Percentiles rank a stretch among this genome's conserved stretches.
Evolutionary conservation across 2,329 filamentous ascomycete species (phyloP).

Genomic region (Colletotrichum gigasporum): DNA sequence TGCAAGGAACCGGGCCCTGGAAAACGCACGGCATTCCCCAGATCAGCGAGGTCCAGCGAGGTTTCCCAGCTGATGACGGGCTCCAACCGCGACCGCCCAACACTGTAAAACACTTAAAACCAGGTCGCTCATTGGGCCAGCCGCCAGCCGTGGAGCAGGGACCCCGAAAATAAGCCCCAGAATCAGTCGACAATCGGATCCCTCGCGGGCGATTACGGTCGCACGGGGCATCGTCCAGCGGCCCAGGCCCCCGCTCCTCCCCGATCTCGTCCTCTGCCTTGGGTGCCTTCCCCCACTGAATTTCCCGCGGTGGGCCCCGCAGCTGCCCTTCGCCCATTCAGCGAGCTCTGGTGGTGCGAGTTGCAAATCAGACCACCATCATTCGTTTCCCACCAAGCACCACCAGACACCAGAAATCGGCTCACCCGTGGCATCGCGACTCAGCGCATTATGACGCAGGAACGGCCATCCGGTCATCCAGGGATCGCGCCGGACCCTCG

Average conservation of each 20-base stretch:
- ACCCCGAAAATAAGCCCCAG: background rate
- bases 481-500: background rate
- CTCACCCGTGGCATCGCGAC: background rate
- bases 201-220: conserved; percentile 1
- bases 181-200: conserved; percentile 17
- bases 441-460: conserved; percentile 31
- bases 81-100: background rate
- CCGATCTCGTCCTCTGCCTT: background rate
- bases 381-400: conserved; percentile 5
- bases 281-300: background rate
- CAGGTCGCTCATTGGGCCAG: too few relatives aligned
- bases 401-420: conserved; percentile 3
- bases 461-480: background rate
- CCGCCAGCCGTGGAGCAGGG: background rate
- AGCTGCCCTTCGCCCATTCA: background rate
- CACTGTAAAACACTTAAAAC: too few relatives aligned
- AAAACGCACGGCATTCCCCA: background rate
- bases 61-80: too few relatives aligned
- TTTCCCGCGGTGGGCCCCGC: background rate
- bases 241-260: background rate
- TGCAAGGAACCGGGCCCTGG: background rate
- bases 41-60: too few relatives aligned
- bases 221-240: background rate
- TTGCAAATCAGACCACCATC: conserved; percentile 31
- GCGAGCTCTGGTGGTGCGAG: conserved; percentile 7